Conservation (phyloP, 345 rosid genomes). For the Jatropha curcas region DNA sequence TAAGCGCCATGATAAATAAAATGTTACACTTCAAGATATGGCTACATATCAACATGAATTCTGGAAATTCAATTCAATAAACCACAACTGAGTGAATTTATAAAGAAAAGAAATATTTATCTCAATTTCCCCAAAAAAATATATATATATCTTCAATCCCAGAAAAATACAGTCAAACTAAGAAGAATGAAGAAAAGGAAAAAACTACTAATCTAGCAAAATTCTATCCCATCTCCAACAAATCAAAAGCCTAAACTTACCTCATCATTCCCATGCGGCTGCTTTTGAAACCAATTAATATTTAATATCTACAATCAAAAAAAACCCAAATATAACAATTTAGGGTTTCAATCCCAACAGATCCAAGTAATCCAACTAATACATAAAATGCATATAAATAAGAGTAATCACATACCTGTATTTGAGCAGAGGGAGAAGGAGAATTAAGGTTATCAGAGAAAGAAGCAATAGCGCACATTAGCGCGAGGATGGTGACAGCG, state of each 20-base stretch:
- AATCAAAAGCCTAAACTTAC: constrained; percentile 30
- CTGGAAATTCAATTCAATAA: neutral
- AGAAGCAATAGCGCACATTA: constrained; percentile 82
- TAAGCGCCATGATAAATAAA: too few relatives aligned
- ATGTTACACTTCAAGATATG: neutral
- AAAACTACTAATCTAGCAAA: neutral
- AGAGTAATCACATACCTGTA: constrained; percentile 55
- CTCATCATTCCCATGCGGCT: constrained; percentile 89
- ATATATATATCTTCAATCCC: too few relatives aligned
- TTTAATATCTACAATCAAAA: constrained; percentile 63
- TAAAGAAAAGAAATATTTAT: too few relatives aligned
- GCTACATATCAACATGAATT: constrained; percentile 1
- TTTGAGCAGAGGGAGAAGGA: constrained; percentile 76
- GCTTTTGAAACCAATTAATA: constrained; percentile 87
- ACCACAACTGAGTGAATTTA: too few relatives aligned
- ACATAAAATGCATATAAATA: neutral
- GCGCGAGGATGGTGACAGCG: constrained; percentile 71
- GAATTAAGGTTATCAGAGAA: constrained; percentile 79
- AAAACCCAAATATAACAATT: constrained; percentile 3
- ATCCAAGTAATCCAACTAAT: constrained; percentile 1
- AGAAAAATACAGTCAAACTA: too few relatives aligned
- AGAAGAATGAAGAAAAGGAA: too few relatives aligned
- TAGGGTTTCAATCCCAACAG: constrained; percentile 12
- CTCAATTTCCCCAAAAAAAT: too few relatives aligned
- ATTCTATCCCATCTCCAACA: neutral